These are phyloP conservation scores for Haplosporangium sp. DNA, from an alignment of 371 early-diverging fungal species.

Conservation along the genomic window DNA sequence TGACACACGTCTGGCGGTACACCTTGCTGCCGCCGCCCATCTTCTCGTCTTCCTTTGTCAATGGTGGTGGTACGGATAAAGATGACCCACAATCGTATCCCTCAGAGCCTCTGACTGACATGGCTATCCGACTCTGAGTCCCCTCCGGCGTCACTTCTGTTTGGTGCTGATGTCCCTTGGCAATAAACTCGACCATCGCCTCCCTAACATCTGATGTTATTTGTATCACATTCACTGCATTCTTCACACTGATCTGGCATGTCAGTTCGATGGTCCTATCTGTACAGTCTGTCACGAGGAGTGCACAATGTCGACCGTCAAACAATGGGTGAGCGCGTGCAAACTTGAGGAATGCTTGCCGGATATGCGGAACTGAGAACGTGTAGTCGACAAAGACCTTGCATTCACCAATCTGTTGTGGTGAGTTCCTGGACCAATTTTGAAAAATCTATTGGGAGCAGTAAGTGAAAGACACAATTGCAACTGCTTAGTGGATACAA, in stretches of 20 bases:
- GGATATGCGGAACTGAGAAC: conserved; percentile 24
- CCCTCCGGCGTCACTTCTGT: background rate
- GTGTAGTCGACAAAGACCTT: conserved; percentile 38
- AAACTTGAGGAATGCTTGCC: conserved; percentile 44
- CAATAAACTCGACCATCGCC: conserved; percentile 46
- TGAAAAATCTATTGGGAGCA: conserved; percentile 37
- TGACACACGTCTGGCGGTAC: conserved; percentile 10
- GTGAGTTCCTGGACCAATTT: conserved; percentile 53
- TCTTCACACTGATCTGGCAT: conserved; percentile 47
- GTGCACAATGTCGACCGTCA: conserved; percentile 38
- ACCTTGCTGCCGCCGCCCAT: conserved; percentile 46
- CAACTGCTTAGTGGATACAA: too few species aligned
- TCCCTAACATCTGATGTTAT: conserved; percentile 47
- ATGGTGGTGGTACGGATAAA: conserved; percentile 11
- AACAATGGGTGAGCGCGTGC: conserved; percentile 40
- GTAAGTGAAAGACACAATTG: background rate
- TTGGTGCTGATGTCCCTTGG: conserved; percentile 6
- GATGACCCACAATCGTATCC: background rate
- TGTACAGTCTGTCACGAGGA: conserved; percentile 34
- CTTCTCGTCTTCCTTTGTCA: conserved; percentile 40
- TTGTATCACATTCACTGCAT: conserved; percentile 42
- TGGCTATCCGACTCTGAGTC: too few species aligned
- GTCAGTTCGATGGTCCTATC: conserved; percentile 26
- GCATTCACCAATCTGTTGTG: conserved; percentile 43
- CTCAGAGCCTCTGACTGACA: too few species aligned